Base-by-base conservation (phyloP, 805 yeast species). In the Pichia rugopelliculosa region DNA sequence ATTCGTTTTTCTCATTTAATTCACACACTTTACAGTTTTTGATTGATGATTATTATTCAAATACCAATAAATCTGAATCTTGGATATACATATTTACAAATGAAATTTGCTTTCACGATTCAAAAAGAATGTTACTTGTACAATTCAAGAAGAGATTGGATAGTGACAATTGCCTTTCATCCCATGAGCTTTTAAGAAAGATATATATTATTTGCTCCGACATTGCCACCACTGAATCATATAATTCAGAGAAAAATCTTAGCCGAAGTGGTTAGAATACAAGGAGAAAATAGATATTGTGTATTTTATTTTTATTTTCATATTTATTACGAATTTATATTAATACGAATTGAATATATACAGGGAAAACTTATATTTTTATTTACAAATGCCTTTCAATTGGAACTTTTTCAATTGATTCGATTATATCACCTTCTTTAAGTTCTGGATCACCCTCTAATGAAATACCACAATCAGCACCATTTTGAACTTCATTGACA, bases 401-500 rank as follows among this genome's bases (percentile, higher is more conserved):
- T 45, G 70, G 70, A 10, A 78, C 69, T 53, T 82, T 85, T 63
- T 89, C 96, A 54, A 75, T 80, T 2, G 80, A 82, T 59, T 87
- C 83, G 23, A 93, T 71, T 4, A 70, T 58, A 66, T 93, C 98
- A 17, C 95, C 96, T 18, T 71, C 80, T 11, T 50, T 22, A 3
- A 62, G 25, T 5, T 57, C 58, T 3, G 65, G 60, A 24, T 50
- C 58, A 21, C 56, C 55, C 55, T 80, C 75, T 53, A 93, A 80
- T 0, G 87, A 69, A 22, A 91, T 61, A 45, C 99, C 99, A 71
- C 97, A 93, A 56, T 93, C 99, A 25, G 76, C 76, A 25, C 96
- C 97, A 66, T 87, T 90, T 49, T 77, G 77, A 9, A 86, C 87
- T 58, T 84, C 91, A 1, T 67, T 55, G 5, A 83, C 85, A 55